phyloP scores from a whole-genome alignment of 1,284 basidiomycete genomes.

The Heterobasidion parviporum region DNA sequence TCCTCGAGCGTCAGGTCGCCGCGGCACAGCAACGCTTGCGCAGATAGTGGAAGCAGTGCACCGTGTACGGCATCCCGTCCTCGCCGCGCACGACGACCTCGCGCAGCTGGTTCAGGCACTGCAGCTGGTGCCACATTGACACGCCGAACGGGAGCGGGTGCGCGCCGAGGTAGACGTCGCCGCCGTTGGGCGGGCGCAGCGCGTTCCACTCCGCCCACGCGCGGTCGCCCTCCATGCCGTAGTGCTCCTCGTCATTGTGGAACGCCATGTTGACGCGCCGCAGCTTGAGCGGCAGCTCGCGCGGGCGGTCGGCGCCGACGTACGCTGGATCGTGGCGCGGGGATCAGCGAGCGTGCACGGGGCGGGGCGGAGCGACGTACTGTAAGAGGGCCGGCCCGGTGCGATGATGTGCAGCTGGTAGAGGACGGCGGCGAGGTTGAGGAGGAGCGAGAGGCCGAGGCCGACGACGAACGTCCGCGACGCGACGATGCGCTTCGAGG shows the following conservation, averaged over 20 bases:
- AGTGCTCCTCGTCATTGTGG: not conserved
- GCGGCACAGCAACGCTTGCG: not conserved
- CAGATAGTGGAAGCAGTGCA: not conserved
- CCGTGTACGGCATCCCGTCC: not conserved
- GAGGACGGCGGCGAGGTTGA: not conserved
- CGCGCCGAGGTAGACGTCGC: constrained; percentile 1
- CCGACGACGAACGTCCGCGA: not conserved
- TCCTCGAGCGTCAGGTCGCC: not conserved
- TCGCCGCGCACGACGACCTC: not conserved
- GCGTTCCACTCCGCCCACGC: not conserved
- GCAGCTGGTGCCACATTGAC: constrained; percentile 9
- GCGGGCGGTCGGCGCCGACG: not conserved
- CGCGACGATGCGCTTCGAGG: too few relatives aligned
- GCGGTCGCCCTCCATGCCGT: not conserved
- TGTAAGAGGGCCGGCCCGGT: not conserved
- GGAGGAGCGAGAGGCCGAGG: not conserved
- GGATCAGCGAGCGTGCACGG: not conserved
- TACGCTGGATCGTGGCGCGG: not conserved
- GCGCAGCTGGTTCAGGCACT: constrained; percentile 7
- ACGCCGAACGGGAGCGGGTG: not conserved
- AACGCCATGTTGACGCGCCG: not conserved
- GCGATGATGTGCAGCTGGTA: not conserved
- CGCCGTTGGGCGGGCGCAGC: not conserved
- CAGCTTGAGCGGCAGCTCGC: not conserved
- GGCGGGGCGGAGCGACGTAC: too few relatives aligned